Base-by-base conservation (phyloP, 768 basidiomycete species). In the Podaxis sp. region DNA sequence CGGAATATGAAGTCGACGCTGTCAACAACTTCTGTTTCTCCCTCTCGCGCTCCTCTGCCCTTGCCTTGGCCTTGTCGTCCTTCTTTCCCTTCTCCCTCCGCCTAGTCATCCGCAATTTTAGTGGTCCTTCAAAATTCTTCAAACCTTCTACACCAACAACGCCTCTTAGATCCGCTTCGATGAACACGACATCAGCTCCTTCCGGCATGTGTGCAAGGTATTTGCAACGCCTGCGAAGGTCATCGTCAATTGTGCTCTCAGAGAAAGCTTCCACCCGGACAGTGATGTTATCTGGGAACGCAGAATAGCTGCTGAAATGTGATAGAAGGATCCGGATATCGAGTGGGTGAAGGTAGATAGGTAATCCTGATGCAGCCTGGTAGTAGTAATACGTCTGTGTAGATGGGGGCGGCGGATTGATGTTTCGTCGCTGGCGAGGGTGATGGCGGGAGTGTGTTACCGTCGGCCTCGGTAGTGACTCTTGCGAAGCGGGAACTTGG, bases 361-460 rank as follows among this genome's bases (percentile, higher is more conserved):
- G 91, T 61, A 91, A 80, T 12, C 97, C 97, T 1, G 93, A 91
- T 0, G 93, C 87, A 17, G 94, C 91, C 73, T 98, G 97, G 73
- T 98, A 99, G 75, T 91, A 99, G 72, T 91, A 95, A 76, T 96
- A 99, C 8, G 93, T 90, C 9, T 93, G 90, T 15, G 91, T 90
- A 17, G 91, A 91, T 17, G 90, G 91, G 2, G 93, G 91, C 2
- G 91, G 91, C 0, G 92, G 91, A 68, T 94, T 94, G 66, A 94
- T 74, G 71, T 94, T 94, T 61, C 86, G 84, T 29, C 91, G 85
- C 57, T 86, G 86, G 61, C 83, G 82, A 37, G 82, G 83, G 53
- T 68, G 74, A 56, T 71, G 70, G 80, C 83, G 49, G 78, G 81
- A 47, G 66, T 71, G 40, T 68, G 69, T 15, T 77, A 66, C 50